Conservation (phyloP, 208 protist genomes). For the Borovskyia barvae region DNA sequence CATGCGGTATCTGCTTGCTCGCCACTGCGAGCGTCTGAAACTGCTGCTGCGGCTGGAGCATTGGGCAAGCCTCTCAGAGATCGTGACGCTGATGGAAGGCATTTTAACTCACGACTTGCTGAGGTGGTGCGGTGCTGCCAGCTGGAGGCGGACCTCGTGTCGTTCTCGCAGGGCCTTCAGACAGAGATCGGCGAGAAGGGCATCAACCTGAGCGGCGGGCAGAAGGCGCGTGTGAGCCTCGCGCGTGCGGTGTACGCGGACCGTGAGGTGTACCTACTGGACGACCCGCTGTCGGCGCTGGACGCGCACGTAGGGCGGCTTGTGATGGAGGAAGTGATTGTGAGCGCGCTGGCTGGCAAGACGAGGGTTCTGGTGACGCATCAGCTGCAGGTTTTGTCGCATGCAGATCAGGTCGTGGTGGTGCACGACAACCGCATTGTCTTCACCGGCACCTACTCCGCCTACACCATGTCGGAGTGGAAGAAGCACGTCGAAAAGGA, state of each 20-base stretch:
- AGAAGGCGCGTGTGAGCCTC: constrained; percentile 84
- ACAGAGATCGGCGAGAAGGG: constrained; percentile 49
- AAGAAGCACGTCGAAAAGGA: constrained; percentile 5
- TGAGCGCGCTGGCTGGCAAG: constrained; percentile 56
- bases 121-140: constrained; percentile 47
- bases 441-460: constrained; percentile 33
- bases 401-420: constrained; percentile 86
- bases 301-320: constrained; percentile 85
- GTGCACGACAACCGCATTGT: constrained; percentile 53
- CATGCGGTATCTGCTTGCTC: background rate
- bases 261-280: constrained; percentile 87
- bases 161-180: constrained; percentile 31
- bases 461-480: constrained; percentile 31
- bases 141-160: constrained; percentile 69
- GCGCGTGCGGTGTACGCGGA: constrained; percentile 85
- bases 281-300: constrained; percentile 92
- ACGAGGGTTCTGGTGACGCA: constrained; percentile 93
- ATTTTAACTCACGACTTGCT: constrained; percentile 26
- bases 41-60: constrained; percentile 77
- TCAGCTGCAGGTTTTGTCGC: constrained; percentile 84
- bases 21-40: constrained; percentile 37
- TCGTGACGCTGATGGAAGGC: constrained; percentile 29
- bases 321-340: constrained; percentile 53
- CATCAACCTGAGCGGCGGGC: constrained; percentile 82
- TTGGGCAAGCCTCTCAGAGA: too few species aligned